Evolutionary conservation across 1,139 yeast species (phyloP).

Genomic region (Lodderomyces metapsilosis): DNA sequence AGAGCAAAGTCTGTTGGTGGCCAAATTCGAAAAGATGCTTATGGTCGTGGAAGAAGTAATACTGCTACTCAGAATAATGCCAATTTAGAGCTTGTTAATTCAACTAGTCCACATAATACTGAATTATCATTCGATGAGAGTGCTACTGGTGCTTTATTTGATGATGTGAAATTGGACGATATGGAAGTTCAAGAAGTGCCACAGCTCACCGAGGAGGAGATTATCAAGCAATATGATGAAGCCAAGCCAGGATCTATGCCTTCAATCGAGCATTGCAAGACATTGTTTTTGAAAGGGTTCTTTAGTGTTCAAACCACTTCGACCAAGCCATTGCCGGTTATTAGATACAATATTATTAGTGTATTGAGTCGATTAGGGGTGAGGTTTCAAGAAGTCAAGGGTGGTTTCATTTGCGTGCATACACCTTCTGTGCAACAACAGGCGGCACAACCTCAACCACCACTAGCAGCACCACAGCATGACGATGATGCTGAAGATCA

Average conservation of each 20-base stretch:
- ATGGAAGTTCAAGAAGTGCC: slow-evolving; percentile 35
- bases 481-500: slow-evolving; percentile 24
- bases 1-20: slow-evolving; percentile 85
- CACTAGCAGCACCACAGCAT: slow-evolving; percentile 6
- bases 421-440: slow-evolving; percentile 46
- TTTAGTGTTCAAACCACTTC: slow-evolving; percentile 96
- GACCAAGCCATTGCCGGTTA: slow-evolving; percentile 85
- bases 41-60: slow-evolving; percentile 22
- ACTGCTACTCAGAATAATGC: slow-evolving; percentile 39
- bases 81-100: slow-evolving; percentile 18
- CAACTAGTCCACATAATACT: slow-evolving; percentile 45
- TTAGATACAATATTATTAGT: slow-evolving; percentile 78
- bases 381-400: slow-evolving; percentile 84
- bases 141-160: slow-evolving; percentile 48
- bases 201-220: slow-evolving; percentile 57
- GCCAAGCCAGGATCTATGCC: slow-evolving; percentile 88
- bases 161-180: slow-evolving; percentile 59
- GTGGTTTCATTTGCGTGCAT: slow-evolving; percentile 88
- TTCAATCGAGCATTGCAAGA: slow-evolving; percentile 89
- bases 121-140: slow-evolving; percentile 25
- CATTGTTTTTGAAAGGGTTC: slow-evolving; percentile 88
- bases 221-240: slow-evolving; percentile 61
- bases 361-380: slow-evolving; percentile 79
- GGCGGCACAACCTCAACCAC: not conserved
- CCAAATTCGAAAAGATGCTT: slow-evolving; percentile 66